Percentiles rank a stretch among this genome's conserved stretches.
Conservation (phyloP, 2,329 filamentous ascomycete genomes). For the Beauveria australis region DNA sequence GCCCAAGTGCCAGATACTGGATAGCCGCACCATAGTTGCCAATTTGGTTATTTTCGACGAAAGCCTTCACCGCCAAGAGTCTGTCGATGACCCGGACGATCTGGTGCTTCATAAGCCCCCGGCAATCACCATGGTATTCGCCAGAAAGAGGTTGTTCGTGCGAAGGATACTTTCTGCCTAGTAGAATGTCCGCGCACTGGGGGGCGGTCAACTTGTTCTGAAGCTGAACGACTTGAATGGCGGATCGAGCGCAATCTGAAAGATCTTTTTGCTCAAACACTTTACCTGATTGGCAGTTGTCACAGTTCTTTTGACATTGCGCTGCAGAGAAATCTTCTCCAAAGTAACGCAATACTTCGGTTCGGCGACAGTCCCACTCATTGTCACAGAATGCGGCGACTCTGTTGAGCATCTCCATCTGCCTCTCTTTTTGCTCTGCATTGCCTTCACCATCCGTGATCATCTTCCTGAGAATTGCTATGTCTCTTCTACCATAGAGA, state of each 20-base stretch:
- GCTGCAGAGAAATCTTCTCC: slow-evolving; percentile 69
- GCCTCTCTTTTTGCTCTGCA: slow-evolving; percentile 71
- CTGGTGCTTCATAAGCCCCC: slow-evolving; percentile 62
- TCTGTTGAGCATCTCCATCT: slow-evolving; percentile 74
- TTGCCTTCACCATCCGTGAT: slow-evolving; percentile 75
- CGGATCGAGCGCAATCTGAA: slow-evolving; percentile 63
- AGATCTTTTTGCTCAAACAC: slow-evolving; percentile 70
- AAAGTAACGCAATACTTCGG: slow-evolving; percentile 89
- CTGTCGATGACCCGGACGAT: slow-evolving; percentile 77
- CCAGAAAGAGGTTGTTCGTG: slow-evolving; percentile 38
- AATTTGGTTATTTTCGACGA: slow-evolving; percentile 58
- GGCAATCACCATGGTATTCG: slow-evolving; percentile 59
- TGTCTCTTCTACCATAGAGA: slow-evolving; percentile 77
- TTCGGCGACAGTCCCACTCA: slow-evolving; percentile 73
- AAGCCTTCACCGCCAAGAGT: slow-evolving; percentile 63
- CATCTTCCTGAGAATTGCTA: slow-evolving; percentile 64
- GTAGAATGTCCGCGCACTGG: slow-evolving; percentile 77
- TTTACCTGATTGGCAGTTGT: slow-evolving; percentile 74
- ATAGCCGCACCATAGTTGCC: slow-evolving; percentile 55
- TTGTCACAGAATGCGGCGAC: slow-evolving; percentile 90
- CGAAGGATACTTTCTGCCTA: slow-evolving; percentile 57
- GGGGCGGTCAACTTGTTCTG: slow-evolving; percentile 59
- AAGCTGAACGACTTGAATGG: slow-evolving; percentile 59
- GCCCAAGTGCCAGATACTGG: slow-evolving; percentile 56
- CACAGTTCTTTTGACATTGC: slow-evolving; percentile 69